Conservation (phyloP, 1,284 basidiomycete species). For the Cutaneotrichosporon spelunceum region DNA sequence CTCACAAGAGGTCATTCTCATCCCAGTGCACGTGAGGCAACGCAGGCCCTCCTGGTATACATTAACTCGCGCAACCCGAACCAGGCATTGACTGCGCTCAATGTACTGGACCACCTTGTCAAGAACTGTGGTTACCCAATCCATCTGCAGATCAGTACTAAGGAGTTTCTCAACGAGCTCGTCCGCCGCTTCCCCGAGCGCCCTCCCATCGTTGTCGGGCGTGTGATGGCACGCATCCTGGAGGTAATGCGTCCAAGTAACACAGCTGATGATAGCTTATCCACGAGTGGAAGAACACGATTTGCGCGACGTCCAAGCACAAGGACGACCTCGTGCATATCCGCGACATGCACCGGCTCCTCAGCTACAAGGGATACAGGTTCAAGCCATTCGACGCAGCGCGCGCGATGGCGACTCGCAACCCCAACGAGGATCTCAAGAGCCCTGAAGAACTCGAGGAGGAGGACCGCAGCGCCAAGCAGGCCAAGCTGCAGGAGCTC, state of each 20-base stretch:
- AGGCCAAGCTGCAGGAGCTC: slow-evolving; percentile 95
- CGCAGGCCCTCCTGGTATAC: slow-evolving; percentile 56
- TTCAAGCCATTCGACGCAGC: slow-evolving; percentile 67
- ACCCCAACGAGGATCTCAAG: slow-evolving; percentile 51
- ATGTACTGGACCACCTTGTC: slow-evolving; percentile 85
- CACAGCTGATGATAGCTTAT: slow-evolving; percentile 55
- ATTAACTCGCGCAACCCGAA: slow-evolving; percentile 50
- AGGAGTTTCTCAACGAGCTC: slow-evolving; percentile 98
- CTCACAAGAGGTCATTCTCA: slow-evolving; percentile 20
- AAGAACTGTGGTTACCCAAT: slow-evolving; percentile 95
- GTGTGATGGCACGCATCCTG: slow-evolving; percentile 90
- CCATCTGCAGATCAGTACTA: slow-evolving; percentile 96
- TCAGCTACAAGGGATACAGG: slow-evolving; percentile 92
- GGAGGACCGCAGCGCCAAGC: slow-evolving; percentile 91
- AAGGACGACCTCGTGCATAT: slow-evolving; percentile 97
- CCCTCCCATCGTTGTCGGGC: slow-evolving; percentile 88
- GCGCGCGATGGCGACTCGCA: slow-evolving; percentile 54
- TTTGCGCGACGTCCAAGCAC: slow-evolving; percentile 85
- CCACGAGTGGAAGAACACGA: slow-evolving; percentile 90
- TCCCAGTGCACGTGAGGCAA: slow-evolving; percentile 38
- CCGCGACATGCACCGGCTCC: slow-evolving; percentile 91
- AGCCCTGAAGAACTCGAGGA: slow-evolving; percentile 72
- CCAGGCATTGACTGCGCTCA: slow-evolving; percentile 42
- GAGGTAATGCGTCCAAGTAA: slow-evolving; percentile 58
- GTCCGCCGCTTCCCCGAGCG: slow-evolving; percentile 96